A percentile compares a stretch with the other conserved stretches of the same genome.
phyloP scores from a whole-genome alignment of 176 grass and related monocot species.

The Otatea glauca region DNA sequence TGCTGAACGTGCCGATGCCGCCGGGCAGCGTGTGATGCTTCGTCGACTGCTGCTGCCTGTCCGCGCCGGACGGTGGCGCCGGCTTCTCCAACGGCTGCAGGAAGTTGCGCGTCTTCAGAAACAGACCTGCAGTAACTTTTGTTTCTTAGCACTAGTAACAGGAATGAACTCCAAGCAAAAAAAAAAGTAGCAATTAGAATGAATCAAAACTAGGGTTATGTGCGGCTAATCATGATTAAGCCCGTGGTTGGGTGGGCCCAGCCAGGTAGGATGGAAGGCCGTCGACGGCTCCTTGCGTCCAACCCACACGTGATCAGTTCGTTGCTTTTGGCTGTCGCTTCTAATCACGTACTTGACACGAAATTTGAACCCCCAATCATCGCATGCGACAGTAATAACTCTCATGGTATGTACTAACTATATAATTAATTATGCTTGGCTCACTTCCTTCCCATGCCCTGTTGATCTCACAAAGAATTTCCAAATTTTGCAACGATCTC shows the following conservation, averaged over 20 bases:
- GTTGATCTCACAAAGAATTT: background rate
- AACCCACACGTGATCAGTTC: slow-evolving; percentile 56
- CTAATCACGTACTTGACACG: slow-evolving; percentile 18
- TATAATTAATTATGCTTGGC: background rate
- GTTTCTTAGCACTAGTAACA: background rate
- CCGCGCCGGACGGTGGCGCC: slow-evolving; percentile 10
- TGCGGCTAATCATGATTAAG: slow-evolving; percentile 23
- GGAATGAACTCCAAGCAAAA: background rate
- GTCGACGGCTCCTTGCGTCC: slow-evolving; percentile 53
- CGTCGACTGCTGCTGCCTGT: background rate
- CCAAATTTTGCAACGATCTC: background rate
- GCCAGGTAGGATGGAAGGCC: slow-evolving; percentile 48
- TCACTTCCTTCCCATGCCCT: background rate
- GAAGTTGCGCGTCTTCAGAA: slow-evolving; percentile 83
- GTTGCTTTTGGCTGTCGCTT: slow-evolving; percentile 51
- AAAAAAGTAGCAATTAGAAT: background rate
- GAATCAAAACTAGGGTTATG: slow-evolving; percentile 7
- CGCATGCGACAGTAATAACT: slow-evolving; percentile 24
- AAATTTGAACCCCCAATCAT: slow-evolving; percentile 37
- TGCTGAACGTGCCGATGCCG: slow-evolving; percentile 71
- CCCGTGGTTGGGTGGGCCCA: slow-evolving; percentile 45
- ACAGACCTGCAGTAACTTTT: slow-evolving; percentile 44
- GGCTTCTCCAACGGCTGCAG: slow-evolving; percentile 64
- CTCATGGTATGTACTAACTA: background rate
- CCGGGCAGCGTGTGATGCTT: slow-evolving; percentile 56